These are phyloP conservation scores for Emmonsia crescens DNA, from an alignment of 2,329 filamentous ascomycete species.

Conservation along the genomic window DNA sequence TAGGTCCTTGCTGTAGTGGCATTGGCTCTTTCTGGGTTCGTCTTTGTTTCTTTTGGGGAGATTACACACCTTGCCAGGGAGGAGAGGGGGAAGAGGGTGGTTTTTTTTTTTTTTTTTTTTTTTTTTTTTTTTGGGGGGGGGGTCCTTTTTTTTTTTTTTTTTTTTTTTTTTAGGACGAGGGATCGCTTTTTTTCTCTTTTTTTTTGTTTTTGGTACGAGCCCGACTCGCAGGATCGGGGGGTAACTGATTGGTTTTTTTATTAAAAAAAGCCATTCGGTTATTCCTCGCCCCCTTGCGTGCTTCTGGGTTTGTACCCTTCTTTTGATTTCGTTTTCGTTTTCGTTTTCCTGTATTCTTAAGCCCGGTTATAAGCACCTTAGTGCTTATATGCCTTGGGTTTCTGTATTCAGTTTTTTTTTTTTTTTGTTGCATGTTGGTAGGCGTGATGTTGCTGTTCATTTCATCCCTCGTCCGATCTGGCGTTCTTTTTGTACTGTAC, in stretches of 20 bases:
- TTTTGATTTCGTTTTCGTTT: background rate
- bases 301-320: background rate
- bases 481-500: background rate
- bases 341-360: background rate
- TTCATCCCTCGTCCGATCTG: background rate
- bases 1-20: conserved; percentile 12
- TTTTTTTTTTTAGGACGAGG: background rate
- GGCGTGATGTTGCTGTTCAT: background rate
- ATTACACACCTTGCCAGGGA: background rate
- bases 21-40: conserved; percentile 46
- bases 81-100: no score
- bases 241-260: no score
- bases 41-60: background rate
- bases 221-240: background rate
- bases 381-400: background rate
- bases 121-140: background rate
- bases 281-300: background rate
- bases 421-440: background rate
- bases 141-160: background rate
- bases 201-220: background rate
- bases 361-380: background rate
- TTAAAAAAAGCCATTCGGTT: background rate
- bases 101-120: background rate
- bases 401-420: background rate
- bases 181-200: background rate